Percentiles rank a stretch among this genome's conserved stretches.
Evolutionary conservation across 306 rosid species (phyloP).

Genomic region (Prunus davidiana): DNA sequence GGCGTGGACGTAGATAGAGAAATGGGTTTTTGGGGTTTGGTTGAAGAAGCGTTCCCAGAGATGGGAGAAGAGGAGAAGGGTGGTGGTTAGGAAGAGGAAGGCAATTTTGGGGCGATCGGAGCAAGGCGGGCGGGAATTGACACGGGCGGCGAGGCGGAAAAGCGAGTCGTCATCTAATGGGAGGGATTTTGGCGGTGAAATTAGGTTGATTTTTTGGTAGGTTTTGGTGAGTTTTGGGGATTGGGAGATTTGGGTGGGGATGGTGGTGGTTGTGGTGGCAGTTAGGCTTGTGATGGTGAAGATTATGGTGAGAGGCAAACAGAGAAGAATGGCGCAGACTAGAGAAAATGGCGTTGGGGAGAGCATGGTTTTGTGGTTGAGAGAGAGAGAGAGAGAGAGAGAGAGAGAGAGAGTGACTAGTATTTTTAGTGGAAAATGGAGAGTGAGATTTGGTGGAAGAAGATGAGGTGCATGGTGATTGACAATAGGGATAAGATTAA

Average conservation of each 20-base stretch:
- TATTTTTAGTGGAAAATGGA: constrained; percentile 3
- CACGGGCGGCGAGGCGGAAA: constrained; percentile 32
- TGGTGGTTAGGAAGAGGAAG: constrained; percentile 60
- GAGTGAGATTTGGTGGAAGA: constrained; percentile 9
- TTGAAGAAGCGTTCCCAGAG: constrained; percentile 61
- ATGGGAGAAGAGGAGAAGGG: constrained; percentile 61
- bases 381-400: not conserved
- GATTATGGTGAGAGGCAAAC: constrained; percentile 56
- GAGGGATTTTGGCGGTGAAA: not conserved
- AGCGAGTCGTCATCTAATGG: constrained; percentile 35
- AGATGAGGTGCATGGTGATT: not conserved
- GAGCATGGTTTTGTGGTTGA: constrained; percentile 32
- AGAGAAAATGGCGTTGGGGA: constrained; percentile 52
- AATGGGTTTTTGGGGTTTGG: constrained; percentile 28
- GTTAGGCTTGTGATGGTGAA: constrained; percentile 42
- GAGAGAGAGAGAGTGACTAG: constrained; percentile 2
- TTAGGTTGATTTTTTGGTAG: not conserved
- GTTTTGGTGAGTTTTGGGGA: not conserved
- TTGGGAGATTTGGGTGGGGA: not conserved
- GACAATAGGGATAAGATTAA: constrained; percentile 16
- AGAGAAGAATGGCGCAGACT: constrained; percentile 51
- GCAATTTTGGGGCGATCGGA: constrained; percentile 41
- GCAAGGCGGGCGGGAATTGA: constrained; percentile 20
- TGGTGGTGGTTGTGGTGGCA: not conserved
- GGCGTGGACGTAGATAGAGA: constrained; percentile 63